These are phyloP conservation scores for Aspergillus panamensis DNA, from an alignment of 495 filamentous ascomycete species.

Conservation along the genomic window DNA sequence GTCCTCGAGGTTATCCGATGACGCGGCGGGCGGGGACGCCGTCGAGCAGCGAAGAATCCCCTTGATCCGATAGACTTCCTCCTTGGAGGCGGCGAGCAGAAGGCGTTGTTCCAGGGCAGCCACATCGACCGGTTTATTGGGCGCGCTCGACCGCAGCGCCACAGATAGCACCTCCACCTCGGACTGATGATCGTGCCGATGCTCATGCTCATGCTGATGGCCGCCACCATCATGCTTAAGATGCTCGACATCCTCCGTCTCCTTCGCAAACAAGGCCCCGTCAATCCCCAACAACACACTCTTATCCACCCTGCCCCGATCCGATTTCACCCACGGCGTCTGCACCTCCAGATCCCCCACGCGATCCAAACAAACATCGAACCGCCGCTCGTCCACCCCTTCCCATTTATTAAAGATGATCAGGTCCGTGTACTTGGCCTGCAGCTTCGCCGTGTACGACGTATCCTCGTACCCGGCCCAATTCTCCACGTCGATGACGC, in stretches of 20 bases:
- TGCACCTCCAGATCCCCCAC: slow-evolving; percentile 84
- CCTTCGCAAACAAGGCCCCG: slow-evolving; percentile 63
- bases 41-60: slow-evolving; percentile 64
- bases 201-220: slow-evolving; percentile 25
- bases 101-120: slow-evolving; percentile 61
- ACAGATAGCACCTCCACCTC: slow-evolving; percentile 90
- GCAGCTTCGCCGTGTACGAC: slow-evolving; percentile 77
- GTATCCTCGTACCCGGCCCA: slow-evolving; percentile 96
- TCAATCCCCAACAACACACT: slow-evolving; percentile 85
- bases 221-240: slow-evolving; percentile 28
- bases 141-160: slow-evolving; percentile 47
- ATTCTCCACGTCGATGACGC: slow-evolving; percentile 94
- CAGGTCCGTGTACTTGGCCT: slow-evolving; percentile 87
- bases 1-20: slow-evolving; percentile 42
- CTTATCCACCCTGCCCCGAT: slow-evolving; percentile 68
- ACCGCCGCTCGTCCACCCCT: slow-evolving; percentile 58
- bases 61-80: slow-evolving; percentile 95
- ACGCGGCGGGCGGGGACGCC: slow-evolving; percentile 52
- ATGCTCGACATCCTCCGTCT: slow-evolving; percentile 26
- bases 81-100: slow-evolving; percentile 69
- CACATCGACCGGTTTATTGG: slow-evolving; percentile 54
- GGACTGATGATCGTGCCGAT: slow-evolving; percentile 61
- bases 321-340: slow-evolving; percentile 74
- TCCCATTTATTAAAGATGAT: slow-evolving; percentile 98
- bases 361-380: slow-evolving; percentile 80